A percentile compares a stretch with the other conserved stretches of the same genome.
Conservation (phyloP, 345 rosid species). For the Melaleuca quinquenervia region DNA sequence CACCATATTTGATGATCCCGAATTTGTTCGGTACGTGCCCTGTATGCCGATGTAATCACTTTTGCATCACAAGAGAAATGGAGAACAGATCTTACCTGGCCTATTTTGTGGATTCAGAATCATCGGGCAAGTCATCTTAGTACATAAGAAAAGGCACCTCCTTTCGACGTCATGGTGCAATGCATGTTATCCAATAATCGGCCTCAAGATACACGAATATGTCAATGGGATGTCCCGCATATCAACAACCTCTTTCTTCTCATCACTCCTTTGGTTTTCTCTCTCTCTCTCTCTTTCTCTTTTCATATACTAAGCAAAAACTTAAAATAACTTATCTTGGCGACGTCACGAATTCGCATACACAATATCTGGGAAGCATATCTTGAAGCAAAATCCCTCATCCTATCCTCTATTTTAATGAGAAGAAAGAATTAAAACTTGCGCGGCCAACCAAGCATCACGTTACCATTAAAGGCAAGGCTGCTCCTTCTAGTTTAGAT, state of each 20-base stretch:
- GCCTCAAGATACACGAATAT: background rate
- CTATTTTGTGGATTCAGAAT: background rate
- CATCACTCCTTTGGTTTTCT: background rate
- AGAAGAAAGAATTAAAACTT: background rate
- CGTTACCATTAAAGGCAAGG: background rate
- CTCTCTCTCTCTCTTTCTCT: background rate
- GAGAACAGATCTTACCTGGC: background rate
- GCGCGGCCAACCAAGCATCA: background rate
- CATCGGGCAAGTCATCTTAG: background rate
- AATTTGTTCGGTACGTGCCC: background rate
- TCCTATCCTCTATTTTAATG: background rate
- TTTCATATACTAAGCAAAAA: background rate
- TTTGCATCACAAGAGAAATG: background rate
- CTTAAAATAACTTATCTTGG: background rate
- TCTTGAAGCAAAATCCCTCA: background rate
- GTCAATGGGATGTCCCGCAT: background rate
- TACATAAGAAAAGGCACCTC: background rate
- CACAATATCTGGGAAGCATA: background rate
- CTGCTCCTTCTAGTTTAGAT: background rate
- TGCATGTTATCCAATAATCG: rapidly evolving
- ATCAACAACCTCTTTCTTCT: background rate
- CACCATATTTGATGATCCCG: background rate
- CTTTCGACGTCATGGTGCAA: background rate
- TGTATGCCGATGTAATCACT: background rate
- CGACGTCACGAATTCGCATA: background rate